Conservation (phyloP, 805 yeast genomes). For the Isabelozyma pseudorhagii region DNA sequence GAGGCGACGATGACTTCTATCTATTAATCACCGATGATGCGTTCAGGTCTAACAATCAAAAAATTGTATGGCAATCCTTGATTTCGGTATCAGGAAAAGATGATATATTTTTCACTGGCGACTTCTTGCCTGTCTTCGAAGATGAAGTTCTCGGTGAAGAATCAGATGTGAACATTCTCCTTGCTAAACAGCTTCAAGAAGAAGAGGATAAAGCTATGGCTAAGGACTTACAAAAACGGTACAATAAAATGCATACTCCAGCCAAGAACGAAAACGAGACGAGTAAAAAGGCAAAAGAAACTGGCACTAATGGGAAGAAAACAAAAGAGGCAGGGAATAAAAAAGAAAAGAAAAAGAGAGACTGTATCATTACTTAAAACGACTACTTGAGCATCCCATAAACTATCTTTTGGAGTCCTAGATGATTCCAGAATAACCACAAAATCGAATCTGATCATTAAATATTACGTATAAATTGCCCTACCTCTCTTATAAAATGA, state of each 20-base stretch:
- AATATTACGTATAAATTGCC: no score
- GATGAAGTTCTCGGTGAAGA: conserved; percentile 2
- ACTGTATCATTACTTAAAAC: conserved; percentile 19
- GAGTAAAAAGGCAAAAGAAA: conserved; percentile 1
- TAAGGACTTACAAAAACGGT: conserved; percentile 37
- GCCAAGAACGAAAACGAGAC: conserved; percentile 2
- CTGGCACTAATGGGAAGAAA: background rate
- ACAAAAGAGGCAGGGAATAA: conserved; percentile 1
- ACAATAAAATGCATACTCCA: conserved; percentile 8
- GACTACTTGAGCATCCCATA: background rate
- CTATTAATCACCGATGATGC: conserved; percentile 75
- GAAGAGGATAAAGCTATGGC: conserved; percentile 57
- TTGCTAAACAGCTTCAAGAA: conserved; percentile 50
- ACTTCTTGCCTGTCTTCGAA: conserved; percentile 48
- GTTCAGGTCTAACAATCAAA: conserved; percentile 38
- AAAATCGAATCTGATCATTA: no score
- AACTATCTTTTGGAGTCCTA: background rate
- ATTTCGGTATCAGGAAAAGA: conserved; percentile 62
- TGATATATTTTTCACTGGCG: conserved; percentile 70
- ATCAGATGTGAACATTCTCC: conserved; percentile 21
- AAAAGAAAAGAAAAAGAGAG: conserved; percentile 13
- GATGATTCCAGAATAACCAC: background rate
- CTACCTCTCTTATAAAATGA: no score
- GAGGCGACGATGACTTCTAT: conserved; percentile 48
- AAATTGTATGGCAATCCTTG: conserved; percentile 78